phyloP scores from a whole-genome alignment of 2,329 filamentous ascomycete genomes.

The Apiospora saccharicola region DNA sequence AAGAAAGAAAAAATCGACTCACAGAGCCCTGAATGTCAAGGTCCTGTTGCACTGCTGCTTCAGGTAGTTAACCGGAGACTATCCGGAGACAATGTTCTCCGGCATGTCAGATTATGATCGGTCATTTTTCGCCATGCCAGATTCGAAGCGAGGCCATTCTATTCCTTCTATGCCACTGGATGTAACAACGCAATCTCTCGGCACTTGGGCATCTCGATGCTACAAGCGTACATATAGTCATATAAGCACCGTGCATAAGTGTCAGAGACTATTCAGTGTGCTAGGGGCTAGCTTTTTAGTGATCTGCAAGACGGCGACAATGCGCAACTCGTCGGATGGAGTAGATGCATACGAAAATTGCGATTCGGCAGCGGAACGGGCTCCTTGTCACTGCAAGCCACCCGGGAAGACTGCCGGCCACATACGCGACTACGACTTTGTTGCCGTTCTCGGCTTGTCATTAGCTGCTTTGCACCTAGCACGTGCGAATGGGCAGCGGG shows the following conservation, averaged over 20 bases:
- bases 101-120: background rate
- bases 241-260: background rate
- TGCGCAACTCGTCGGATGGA: background rate
- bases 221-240: background rate
- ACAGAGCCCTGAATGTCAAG: background rate
- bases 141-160: background rate
- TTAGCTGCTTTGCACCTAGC: background rate
- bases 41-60: background rate
- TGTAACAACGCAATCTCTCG: slow-evolving; percentile 5
- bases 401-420: background rate
- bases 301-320: background rate
- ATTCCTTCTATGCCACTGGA: background rate
- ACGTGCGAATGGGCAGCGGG: background rate
- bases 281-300: background rate
- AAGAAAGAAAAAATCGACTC: background rate
- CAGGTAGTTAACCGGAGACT: background rate
- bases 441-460: background rate
- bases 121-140: background rate
- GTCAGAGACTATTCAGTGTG: background rate
- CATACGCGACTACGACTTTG: background rate
- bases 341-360: background rate
- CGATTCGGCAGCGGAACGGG: background rate
- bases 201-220: background rate
- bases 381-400: background rate
- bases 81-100: background rate